Base-by-base conservation (phyloP, 2,329 filamentous ascomycete genomes). In the Ceratocystis cacaofunesta region DNA sequence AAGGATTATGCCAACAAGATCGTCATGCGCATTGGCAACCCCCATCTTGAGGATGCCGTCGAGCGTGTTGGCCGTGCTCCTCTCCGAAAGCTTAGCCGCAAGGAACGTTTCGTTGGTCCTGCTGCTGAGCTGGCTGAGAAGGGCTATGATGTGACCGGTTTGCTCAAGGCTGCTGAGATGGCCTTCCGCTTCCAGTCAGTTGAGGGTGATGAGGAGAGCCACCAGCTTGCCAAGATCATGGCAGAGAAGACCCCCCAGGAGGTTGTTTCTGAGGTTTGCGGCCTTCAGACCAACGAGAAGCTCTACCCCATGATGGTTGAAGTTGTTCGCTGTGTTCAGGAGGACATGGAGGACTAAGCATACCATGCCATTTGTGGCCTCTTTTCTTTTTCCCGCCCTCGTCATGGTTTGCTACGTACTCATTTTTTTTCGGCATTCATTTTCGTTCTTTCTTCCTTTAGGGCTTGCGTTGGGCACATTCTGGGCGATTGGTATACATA, bases 61-160 rank as follows among this genome's bases (percentile, higher is more conserved):
- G 90, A 95, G 79, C 92, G 94, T 75, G 94, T 99, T 69, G 94
- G 92, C 65, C 92, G 94, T 74, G 92, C 92, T 19, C 94, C 94
- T 19, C 80, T 99, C 68, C 88, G 94, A 74, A 99, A 99, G 82
- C 83, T 99, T 43, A 87, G 87, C 69, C 89, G 92, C 76, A 94
- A 95, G 79, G 94, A 99, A 79, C 91, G 94, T 57, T 96, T 99
- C 79, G 86, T 99, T 71, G 91, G 89, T 58, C 94, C 94, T 4
- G 92, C 94, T 58, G 85, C 89, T 8, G 88, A 95, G 77, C 84
- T 99, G 19, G 91, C 91, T 58, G 90, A 96, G 80, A 80, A 82
- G 68, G 90, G 85, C 67, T 80, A 90, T 76, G 82, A 84, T 70
- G 87, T 86, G 74, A 81, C 85, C 66, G 85, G 83, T 64, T 82